Percentiles rank a stretch among this genome's conserved stretches.
Evolutionary conservation across 2,329 filamentous ascomycete genomes (phyloP).

Genomic region (Mycogone perniciosa): DNA sequence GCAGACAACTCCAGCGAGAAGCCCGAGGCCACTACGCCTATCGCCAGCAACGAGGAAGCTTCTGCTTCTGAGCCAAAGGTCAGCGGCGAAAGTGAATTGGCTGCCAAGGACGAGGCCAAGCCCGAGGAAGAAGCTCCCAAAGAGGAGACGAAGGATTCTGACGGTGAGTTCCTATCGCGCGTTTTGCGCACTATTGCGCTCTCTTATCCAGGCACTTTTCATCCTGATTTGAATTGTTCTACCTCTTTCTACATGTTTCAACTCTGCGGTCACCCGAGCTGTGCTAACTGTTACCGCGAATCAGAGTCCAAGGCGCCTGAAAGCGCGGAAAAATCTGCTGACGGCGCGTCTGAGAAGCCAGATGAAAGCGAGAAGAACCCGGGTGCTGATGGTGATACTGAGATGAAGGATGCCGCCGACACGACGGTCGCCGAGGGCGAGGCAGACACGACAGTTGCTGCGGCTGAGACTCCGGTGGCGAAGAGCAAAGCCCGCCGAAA

Average conservation of each 20-base stretch:
- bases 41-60: conserved; percentile 25
- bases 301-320: conserved; percentile 24
- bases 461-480: conserved; percentile 24
- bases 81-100: conserved; percentile 17
- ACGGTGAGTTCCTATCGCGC: conserved; percentile 25
- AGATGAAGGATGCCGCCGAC: conserved; percentile 42
- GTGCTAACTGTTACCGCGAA: conserved; percentile 23
- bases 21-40: conserved; percentile 28
- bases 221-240: background rate
- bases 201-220: conserved; percentile 3
- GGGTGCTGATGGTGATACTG: conserved; percentile 38
- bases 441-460: conserved; percentile 20
- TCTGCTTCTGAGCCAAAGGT: conserved; percentile 19
- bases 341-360: conserved; percentile 25
- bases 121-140: conserved; percentile 20
- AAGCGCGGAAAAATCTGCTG: conserved; percentile 24
- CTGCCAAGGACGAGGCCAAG: conserved; percentile 19
- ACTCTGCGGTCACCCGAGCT: background rate
- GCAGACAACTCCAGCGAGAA: conserved; percentile 33
- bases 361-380: conserved; percentile 21
- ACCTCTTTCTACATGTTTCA: background rate
- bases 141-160: conserved; percentile 23
- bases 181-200: conserved; percentile 3
- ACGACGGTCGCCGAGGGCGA: conserved; percentile 24
- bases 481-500: conserved; percentile 59